These are phyloP conservation scores for Dactylellina cionopaga DNA, from an alignment of 2,329 filamentous ascomycete genomes.

Conservation along the genomic window DNA sequence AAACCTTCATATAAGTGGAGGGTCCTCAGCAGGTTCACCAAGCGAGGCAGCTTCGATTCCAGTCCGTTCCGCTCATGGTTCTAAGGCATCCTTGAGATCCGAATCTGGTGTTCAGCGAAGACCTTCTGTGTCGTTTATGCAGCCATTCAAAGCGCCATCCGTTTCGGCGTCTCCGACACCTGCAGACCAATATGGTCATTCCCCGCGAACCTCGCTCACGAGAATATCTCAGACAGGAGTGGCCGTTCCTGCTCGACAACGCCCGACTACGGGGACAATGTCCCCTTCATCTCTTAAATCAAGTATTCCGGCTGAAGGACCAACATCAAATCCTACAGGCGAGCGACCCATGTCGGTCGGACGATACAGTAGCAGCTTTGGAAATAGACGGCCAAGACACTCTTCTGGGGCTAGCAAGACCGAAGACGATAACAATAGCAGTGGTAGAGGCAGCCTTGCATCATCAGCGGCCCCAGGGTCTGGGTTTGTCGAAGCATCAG, in stretches of 20 bases:
- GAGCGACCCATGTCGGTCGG: slow-evolving; percentile 72
- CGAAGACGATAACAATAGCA: slow-evolving; percentile 68
- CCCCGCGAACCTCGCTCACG: slow-evolving; percentile 65
- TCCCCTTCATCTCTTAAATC: slow-evolving; percentile 63
- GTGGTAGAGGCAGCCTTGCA: slow-evolving; percentile 67
- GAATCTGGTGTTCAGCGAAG: slow-evolving; percentile 72
- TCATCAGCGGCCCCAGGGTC: slow-evolving; percentile 76
- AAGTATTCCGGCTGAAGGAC: slow-evolving; percentile 69
- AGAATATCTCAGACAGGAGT: slow-evolving; percentile 58
- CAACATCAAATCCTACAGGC: slow-evolving; percentile 74
- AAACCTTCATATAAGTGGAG: slow-evolving; percentile 68
- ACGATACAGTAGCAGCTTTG: slow-evolving; percentile 93
- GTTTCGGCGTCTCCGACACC: slow-evolving; percentile 84
- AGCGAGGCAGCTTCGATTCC: slow-evolving; percentile 65
- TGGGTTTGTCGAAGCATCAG: slow-evolving; percentile 77
- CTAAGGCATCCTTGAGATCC: slow-evolving; percentile 65
- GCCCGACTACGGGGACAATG: slow-evolving; percentile 60
- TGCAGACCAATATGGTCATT: slow-evolving; percentile 65
- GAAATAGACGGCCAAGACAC: slow-evolving; percentile 79
- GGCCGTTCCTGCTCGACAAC: slow-evolving; percentile 60
- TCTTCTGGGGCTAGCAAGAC: slow-evolving; percentile 75
- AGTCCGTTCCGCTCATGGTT: slow-evolving; percentile 63
- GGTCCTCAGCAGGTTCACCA: slow-evolving; percentile 66
- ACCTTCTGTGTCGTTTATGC: slow-evolving; percentile 82
- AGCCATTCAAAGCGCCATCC: slow-evolving; percentile 95